These are phyloP conservation scores for Phytophthora litchii DNA, from an alignment of 352 stramenopile species.

Conservation along the genomic window DNA sequence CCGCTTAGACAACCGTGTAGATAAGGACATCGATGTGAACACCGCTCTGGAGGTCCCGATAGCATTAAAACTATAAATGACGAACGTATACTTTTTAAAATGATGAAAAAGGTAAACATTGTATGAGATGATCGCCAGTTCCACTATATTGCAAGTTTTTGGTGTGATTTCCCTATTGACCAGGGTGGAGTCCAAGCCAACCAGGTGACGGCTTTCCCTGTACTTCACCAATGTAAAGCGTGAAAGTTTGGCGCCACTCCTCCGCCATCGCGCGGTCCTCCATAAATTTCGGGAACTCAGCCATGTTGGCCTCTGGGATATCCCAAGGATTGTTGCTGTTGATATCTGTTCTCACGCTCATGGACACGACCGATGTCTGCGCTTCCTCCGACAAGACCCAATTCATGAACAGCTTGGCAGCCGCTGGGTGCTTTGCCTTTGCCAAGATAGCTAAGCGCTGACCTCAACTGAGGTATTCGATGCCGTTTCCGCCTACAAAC, in stretches of 20 bases:
- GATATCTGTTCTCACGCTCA: conserved; percentile 42
- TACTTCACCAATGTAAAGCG: conserved; percentile 57
- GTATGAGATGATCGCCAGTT: too few species aligned
- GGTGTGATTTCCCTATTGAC: conserved; percentile 23
- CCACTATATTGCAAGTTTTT: too few species aligned
- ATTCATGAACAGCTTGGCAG: conserved; percentile 33
- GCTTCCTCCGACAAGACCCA: conserved; percentile 35
- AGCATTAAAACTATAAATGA: too few species aligned
- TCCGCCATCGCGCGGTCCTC: conserved; percentile 43
- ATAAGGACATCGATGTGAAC: too few species aligned
- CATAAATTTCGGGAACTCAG: conserved; percentile 46
- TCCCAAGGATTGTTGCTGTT: conserved; percentile 29
- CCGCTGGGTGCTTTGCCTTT: conserved; percentile 24
- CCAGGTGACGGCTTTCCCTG: conserved; percentile 43
- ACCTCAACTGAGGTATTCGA: conserved; percentile 30
- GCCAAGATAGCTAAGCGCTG: conserved; percentile 34
- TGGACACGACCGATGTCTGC: conserved; percentile 27
- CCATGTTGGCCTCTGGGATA: conserved; percentile 30
- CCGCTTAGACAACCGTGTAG: too few species aligned
- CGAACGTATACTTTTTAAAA: too few species aligned
- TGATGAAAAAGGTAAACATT: too few species aligned
- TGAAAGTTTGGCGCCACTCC: conserved; percentile 38
- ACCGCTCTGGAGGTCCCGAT: too few species aligned
- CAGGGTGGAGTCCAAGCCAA: conserved; percentile 38
- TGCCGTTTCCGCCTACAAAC: conserved; percentile 19